These are phyloP conservation scores for Forsythia suspensa DNA, from an alignment of 257 asterid species.

Conservation along the genomic window DNA sequence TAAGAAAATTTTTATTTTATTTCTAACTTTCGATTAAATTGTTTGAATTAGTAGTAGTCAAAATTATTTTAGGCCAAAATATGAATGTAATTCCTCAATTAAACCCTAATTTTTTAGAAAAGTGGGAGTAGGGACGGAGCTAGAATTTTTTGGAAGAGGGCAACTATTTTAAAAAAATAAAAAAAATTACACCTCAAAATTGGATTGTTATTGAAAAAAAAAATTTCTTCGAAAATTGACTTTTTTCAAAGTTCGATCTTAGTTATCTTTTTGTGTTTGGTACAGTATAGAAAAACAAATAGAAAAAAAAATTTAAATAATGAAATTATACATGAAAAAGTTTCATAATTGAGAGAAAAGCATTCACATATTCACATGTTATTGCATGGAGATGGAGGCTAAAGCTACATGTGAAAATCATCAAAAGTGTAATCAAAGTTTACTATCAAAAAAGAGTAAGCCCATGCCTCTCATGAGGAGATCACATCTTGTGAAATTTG, in stretches of 20 bases:
- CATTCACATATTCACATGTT: slow-evolving; percentile 31
- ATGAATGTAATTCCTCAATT: neutral
- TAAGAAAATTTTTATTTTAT: too few species aligned
- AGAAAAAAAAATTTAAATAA: too few species aligned
- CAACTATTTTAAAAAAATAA: too few species aligned
- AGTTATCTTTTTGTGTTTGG: too few species aligned
- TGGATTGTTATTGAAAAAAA: too few species aligned
- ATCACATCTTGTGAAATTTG: slow-evolving; percentile 4
- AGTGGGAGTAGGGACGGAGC: neutral
- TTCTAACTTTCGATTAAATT: neutral
- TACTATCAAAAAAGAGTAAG: slow-evolving; percentile 16
- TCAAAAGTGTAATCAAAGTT: slow-evolving; percentile 29
- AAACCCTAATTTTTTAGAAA: too few species aligned
- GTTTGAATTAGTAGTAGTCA: neutral
- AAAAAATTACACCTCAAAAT: too few species aligned
- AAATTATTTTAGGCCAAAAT: neutral
- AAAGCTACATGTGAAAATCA: slow-evolving; percentile 39
- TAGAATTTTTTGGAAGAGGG: too few species aligned
- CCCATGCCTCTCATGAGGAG: slow-evolving; percentile 41
- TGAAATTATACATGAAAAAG: slow-evolving; percentile 8
- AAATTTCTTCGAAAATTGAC: too few species aligned
- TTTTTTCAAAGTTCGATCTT: too few species aligned
- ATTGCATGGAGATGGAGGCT: slow-evolving; percentile 18
- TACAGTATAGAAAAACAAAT: neutral
- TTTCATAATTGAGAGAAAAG: slow-evolving; percentile 18